Percentiles rank a stretch among this genome's conserved stretches.
Conservation (phyloP, 2,329 filamentous ascomycete genomes). For the Emmonsiellopsis sp. region DNA sequence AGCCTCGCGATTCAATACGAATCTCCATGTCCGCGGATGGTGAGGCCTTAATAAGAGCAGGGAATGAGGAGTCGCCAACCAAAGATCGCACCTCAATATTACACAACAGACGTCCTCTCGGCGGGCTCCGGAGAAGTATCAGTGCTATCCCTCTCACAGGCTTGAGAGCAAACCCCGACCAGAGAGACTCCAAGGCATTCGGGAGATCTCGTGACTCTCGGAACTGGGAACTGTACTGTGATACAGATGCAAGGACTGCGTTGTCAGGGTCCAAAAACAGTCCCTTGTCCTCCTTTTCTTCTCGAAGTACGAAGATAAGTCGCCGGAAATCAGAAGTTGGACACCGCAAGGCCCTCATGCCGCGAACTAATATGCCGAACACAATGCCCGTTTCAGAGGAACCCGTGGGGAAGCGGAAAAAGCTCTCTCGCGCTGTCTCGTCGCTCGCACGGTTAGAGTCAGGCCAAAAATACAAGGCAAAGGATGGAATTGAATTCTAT, state of each 20-base stretch:
- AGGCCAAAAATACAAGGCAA: slow-evolving; percentile 19
- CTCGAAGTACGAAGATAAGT: slow-evolving; percentile 54
- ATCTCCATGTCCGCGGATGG: slow-evolving; percentile 81
- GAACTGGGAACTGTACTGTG: slow-evolving; percentile 85
- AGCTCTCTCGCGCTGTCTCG: slow-evolving; percentile 52
- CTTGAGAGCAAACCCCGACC: slow-evolving; percentile 40
- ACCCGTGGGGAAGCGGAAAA: slow-evolving; percentile 49
- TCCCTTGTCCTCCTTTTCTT: slow-evolving; percentile 64
- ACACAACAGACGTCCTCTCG: slow-evolving; percentile 37
- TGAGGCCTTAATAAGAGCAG: slow-evolving; percentile 72
- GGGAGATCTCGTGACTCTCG: slow-evolving; percentile 79
- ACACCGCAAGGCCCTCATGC: slow-evolving; percentile 42
- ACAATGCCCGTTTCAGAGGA: slow-evolving; percentile 41
- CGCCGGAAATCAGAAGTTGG: slow-evolving; percentile 48
- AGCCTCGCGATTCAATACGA: slow-evolving; percentile 49
- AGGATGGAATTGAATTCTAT: slow-evolving; percentile 22
- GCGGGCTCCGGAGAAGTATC: slow-evolving; percentile 59
- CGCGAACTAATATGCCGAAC: slow-evolving; percentile 37
- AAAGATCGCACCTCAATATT: slow-evolving; percentile 43
- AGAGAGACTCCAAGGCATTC: slow-evolving; percentile 42
- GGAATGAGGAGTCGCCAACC: slow-evolving; percentile 58
- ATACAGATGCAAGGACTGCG: slow-evolving; percentile 68
- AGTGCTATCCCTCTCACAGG: slow-evolving; percentile 56
- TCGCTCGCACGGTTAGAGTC: slow-evolving; percentile 55
- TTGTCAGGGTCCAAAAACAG: slow-evolving; percentile 72